Base-by-base conservation (phyloP, 2,329 filamentous ascomycete genomes). In the Aspergillus ruber region DNA sequence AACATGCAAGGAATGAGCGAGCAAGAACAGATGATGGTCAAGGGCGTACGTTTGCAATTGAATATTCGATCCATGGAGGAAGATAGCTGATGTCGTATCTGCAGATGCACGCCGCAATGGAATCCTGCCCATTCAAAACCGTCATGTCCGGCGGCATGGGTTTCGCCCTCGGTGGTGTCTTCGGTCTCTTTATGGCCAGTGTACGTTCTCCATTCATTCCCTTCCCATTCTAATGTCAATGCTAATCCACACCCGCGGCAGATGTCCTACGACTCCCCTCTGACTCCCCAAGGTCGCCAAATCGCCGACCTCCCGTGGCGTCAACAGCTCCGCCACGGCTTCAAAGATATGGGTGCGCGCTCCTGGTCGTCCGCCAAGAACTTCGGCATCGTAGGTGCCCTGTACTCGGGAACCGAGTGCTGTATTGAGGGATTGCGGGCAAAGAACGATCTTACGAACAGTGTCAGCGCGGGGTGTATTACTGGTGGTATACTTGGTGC, bases 241-340 rank as follows among this genome's bases (percentile, higher is more conserved):
- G 5, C 18, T 39, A 2, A 23, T 10, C 7, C 12, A 17, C 8
- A 9, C 8, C 17, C 35, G 46, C 25, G 45, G 44, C 53, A 95
- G 89, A 98, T 98, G 93, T 86, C 89, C 71, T 98, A 98, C 80
- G 93, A 98, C 67, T 96, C 90, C 0, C 88, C 91, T 50, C 85
- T 90, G 71, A 85, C 76, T 33, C 68, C 75, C 58, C 71, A 77
- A 61, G 70, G 75, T n/a, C 70, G 71, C 47, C 74, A 75, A 50
- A 73, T 83, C 56, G 68, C 77, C 50, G 73, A 79, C 54, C 82
- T 98, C 17, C 90, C 93, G 23, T 78, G 91, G 54, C 81, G 83
- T 41, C 82, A 95, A 67, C 93, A 97, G 71, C 79, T 98, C 46
- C 83, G 82, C 53, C 73, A 80, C 61, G 93, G 93, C 45, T 89